Conservation (phyloP, 1,284 basidiomycete species). For the Wallemia ichthyophaga region DNA sequence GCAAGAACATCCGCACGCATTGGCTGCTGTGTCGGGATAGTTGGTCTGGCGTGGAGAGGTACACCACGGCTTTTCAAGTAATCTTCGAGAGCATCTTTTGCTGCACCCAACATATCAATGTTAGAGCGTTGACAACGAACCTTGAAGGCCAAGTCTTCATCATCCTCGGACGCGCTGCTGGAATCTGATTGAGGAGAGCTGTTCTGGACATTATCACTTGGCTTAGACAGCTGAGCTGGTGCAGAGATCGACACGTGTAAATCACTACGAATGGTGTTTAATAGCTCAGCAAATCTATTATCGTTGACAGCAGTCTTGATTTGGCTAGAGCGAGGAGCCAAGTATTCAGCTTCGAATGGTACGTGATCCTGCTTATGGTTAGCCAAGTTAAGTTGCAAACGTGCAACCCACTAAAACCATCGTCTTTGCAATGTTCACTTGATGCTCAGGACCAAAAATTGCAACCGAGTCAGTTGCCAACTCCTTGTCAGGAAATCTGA, state of each 20-base stretch:
- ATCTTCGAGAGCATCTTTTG: slow-evolving; percentile 73
- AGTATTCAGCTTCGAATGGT: slow-evolving; percentile 86
- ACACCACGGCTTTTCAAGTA: slow-evolving; percentile 60
- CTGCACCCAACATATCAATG: slow-evolving; percentile 64
- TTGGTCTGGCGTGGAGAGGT: slow-evolving; percentile 22
- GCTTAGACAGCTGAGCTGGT: slow-evolving; percentile 18
- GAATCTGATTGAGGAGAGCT: slow-evolving; percentile 9
- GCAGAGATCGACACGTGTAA: slow-evolving; percentile 65
- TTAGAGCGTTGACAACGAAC: slow-evolving; percentile 82
- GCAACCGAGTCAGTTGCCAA: slow-evolving; percentile 45
- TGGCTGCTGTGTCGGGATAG: not conserved
- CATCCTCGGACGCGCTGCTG: slow-evolving; percentile 18
- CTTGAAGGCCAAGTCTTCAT: slow-evolving; percentile 61
- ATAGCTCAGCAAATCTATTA: slow-evolving; percentile 48
- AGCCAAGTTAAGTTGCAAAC: too few relatives aligned
- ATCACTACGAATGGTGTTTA: slow-evolving; percentile 72
- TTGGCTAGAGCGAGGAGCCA: slow-evolving; percentile 53
- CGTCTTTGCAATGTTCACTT: slow-evolving; percentile 81
- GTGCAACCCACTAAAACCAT: slow-evolving; percentile 72
- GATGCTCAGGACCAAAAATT: slow-evolving; percentile 85
- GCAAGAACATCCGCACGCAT: not conserved
- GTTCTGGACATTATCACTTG: slow-evolving; percentile 1
- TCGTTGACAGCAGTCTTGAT: slow-evolving; percentile 40
- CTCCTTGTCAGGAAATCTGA: slow-evolving; percentile 89
- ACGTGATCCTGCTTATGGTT: slow-evolving; percentile 43